These are phyloP conservation scores for Paramecium sonneborni DNA, from an alignment of 73 alveolate species.

Conservation along the genomic window DNA sequence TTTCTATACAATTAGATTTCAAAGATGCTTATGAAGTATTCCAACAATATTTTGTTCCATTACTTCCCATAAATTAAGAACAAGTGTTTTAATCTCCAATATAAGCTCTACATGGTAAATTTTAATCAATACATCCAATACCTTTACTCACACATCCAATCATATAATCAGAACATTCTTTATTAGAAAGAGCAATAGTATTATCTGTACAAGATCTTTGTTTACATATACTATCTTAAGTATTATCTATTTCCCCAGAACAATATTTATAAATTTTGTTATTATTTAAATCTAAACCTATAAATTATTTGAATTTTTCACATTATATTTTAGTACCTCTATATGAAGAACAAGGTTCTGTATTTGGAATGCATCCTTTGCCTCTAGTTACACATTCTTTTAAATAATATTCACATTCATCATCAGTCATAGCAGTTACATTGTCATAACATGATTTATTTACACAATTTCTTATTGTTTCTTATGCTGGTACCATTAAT, in stretches of 20 bases:
- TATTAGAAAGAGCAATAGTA: neutral
- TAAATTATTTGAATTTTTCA: neutral
- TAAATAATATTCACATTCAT: neutral
- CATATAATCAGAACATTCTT: neutral
- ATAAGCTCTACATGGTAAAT: neutral
- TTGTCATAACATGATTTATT: neutral
- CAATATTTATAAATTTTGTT: neutral
- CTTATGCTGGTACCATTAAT: too few species aligned
- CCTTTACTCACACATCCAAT: neutral
- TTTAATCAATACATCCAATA: neutral
- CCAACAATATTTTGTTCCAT: neutral
- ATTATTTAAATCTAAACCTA: neutral
- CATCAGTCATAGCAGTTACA: neutral
- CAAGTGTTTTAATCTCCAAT: neutral
- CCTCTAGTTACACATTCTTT: neutral
- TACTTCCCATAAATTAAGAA: neutral
- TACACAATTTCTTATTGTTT: too few species aligned
- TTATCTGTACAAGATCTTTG: neutral
- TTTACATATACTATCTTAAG: neutral
- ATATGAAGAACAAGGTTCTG: neutral
- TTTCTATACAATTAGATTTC: neutral
- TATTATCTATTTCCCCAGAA: neutral
- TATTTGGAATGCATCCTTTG: neutral
- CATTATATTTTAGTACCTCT: neutral
- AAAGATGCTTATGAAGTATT: neutral